Percentiles rank a stretch among this genome's conserved stretches.
Evolutionary conservation across 176 grass and related monocot species (phyloP).

Genomic region (Musa beccarii): DNA sequence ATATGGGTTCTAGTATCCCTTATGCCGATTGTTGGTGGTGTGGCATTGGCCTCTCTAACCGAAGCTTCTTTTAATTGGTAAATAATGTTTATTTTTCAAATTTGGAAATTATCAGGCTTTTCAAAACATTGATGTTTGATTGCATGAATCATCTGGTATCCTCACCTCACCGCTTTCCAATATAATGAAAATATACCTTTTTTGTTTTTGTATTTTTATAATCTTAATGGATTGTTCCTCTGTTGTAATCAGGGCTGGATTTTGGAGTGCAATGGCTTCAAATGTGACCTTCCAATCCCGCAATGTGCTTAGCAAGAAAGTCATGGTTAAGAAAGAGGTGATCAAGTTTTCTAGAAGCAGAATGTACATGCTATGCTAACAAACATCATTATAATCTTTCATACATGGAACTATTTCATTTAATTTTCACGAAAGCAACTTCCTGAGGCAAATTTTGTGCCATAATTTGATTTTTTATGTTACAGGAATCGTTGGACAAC

Average conservation of each 20-base stretch:
- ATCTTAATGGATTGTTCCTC: neutral
- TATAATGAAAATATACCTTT: neutral
- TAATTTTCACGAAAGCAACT: neutral
- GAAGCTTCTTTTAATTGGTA: slow-evolving; percentile 98
- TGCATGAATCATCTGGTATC: neutral
- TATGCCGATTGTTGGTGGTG: slow-evolving; percentile 89
- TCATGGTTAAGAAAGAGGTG: slow-evolving; percentile 98
- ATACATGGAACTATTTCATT: neutral
- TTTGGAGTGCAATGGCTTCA: slow-evolving; percentile 94
- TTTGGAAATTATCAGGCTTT: no score
- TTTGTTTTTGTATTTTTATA: neutral
- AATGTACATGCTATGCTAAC: neutral
- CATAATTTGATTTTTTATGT: neutral
- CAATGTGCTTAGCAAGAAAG: slow-evolving; percentile 96
- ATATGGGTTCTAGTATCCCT: slow-evolving; percentile 71
- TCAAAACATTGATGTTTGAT: neutral
- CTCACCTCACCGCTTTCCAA: neutral
- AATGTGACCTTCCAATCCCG: slow-evolving; percentile 92
- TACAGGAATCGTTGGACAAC: slow-evolving; percentile 68
- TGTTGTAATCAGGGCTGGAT: slow-evolving; percentile 51
- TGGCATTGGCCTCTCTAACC: slow-evolving; percentile 87
- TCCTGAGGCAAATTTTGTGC: neutral
- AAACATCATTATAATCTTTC: no score
- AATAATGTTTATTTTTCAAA: neutral
- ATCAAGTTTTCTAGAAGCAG: neutral